Evolutionary conservation across 148 eudicot genomes (phyloP), one percentile per base, ranked within the genome.

Genomic region (Vaccinium myrtillus): DNA sequence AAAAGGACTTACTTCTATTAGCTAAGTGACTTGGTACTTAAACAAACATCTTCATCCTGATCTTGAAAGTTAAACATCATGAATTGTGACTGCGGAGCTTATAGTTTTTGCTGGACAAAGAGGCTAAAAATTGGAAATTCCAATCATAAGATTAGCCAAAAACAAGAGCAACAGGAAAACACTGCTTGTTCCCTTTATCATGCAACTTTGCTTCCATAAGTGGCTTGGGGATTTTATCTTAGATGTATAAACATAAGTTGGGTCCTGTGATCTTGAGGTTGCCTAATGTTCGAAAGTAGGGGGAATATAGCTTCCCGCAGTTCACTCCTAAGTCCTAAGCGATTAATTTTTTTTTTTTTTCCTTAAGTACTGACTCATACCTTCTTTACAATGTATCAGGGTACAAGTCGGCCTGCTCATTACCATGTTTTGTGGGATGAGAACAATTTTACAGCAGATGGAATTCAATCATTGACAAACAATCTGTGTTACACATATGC

Each of bases 401-500:
- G 98, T 19, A 96, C 99, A 2, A 96, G 95, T 78, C 92, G 95
- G 55, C 95, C 99, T 0, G 95, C 99, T 7, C 97, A 96, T 82
- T 96, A 96, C 90, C 95, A 94, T 88, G 94, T 96, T 53, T 87
- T 94, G n/a, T 96, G 94, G 94, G 98, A 96, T 83, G 98, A 96
- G 86, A 94, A 96, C 87, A 88, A 87, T 65, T 94, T 96, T 78
- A 90, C 95, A 65, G 93, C 98, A 23, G 98, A 96, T 79, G 90
- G 89, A 46, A 87, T 94, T 80, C 99, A 96, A 87, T 86, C 93
- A 21, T 81, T 96, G 79, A 93, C 97, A 10, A 94, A 96, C 85
- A 88, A 92, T 79, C 91, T 94, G 27, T 96, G 99, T 78, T 96
- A 92, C 83, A 96, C 98, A 30, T 96, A 91, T 88, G 99, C 98